Base-by-base conservation (phyloP, 768 basidiomycete genomes). In the Multifurca ochricompacta region DNA sequence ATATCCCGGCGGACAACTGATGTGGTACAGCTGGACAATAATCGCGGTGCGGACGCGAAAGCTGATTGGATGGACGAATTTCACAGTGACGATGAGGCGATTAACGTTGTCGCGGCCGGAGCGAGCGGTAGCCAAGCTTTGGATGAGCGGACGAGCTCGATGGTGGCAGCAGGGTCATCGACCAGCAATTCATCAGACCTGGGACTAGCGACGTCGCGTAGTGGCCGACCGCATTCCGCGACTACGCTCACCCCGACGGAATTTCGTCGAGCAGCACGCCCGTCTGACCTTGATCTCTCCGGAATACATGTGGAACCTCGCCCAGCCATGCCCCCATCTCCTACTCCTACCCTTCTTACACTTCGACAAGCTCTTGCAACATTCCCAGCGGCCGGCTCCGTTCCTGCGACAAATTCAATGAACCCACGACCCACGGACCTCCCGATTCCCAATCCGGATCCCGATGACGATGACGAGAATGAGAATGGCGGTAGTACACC, bases 41-140 rank as follows among this genome's bases (percentile, higher is more conserved):
- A 68, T 44, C 60, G 58, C 11, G 54, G 60, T 46, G 42, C 59
- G 3, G 74, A 75, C 64, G 65, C 71, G 56, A 66, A 79, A 52
- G 77, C 68, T 52, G 79, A 93, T 62, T 89, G 91, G 90, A 73
- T 78, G 51, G 81, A 88, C 65, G 69, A 58, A 39, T 63, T 53
- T n/a, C 66, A 79, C 5, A 91, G 88, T 61, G 90, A 92, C 58
- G 90, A 92, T 51, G 90, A 92, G 67, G 90, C 88, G 13, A 88
- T 92, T 50, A 81, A 89, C 62, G 71, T 87, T 37, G 79, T 91
- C 30, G 85, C 90, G 0, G 88, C 90, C 16, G 89, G 82, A 10
- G 75, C 87, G 13, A 87, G 86, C 56, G 89, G 90, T 7, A 85
- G 87, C 62, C 85, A 85, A 64, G 82, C 83, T 13, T 66, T 91